These are phyloP conservation scores for Salvia miltiorrhiza DNA, from an alignment of 257 asterid genomes.

Conservation along the genomic window DNA sequence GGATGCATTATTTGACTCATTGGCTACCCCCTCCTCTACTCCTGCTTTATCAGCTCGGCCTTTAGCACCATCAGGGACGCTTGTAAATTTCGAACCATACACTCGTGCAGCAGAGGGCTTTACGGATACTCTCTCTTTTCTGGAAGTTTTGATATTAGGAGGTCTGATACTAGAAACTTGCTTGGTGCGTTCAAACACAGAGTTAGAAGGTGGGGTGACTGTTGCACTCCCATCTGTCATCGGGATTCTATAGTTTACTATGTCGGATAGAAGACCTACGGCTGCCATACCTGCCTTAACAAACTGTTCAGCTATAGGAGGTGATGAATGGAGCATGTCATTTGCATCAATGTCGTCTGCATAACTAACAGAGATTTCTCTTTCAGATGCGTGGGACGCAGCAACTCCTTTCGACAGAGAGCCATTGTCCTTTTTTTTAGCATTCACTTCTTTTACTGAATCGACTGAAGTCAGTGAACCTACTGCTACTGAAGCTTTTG, in stretches of 20 bases:
- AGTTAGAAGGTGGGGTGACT: slow-evolving; percentile 33
- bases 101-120: slow-evolving; percentile 37
- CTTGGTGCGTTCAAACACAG: slow-evolving; percentile 45
- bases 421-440: slow-evolving; percentile 30
- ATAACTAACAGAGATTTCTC: slow-evolving; percentile 39
- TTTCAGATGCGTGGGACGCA: slow-evolving; percentile 24
- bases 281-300: slow-evolving; percentile 93
- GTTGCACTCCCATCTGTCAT: slow-evolving; percentile 46
- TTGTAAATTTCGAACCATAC: slow-evolving; percentile 26
- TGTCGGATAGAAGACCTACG: slow-evolving; percentile 66
- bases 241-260: slow-evolving; percentile 74
- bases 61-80: slow-evolving; percentile 25
- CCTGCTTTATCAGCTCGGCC: slow-evolving; percentile 37
- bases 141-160: slow-evolving; percentile 33
- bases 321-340: slow-evolving; percentile 38
- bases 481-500: slow-evolving; percentile 50
- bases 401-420: slow-evolving; percentile 34
- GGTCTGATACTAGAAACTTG: slow-evolving; percentile 41
- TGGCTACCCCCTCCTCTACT: slow-evolving; percentile 31
- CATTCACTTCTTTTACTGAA: slow-evolving; percentile 37
- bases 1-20: slow-evolving; percentile 27
- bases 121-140: slow-evolving; percentile 39
- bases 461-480: slow-evolving; percentile 45
- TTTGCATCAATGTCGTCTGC: slow-evolving; percentile 34
- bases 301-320: slow-evolving; percentile 66